These are phyloP conservation scores for Paraleonurus japonicus DNA, from an alignment of 257 asterid genomes.

Conservation along the genomic window DNA sequence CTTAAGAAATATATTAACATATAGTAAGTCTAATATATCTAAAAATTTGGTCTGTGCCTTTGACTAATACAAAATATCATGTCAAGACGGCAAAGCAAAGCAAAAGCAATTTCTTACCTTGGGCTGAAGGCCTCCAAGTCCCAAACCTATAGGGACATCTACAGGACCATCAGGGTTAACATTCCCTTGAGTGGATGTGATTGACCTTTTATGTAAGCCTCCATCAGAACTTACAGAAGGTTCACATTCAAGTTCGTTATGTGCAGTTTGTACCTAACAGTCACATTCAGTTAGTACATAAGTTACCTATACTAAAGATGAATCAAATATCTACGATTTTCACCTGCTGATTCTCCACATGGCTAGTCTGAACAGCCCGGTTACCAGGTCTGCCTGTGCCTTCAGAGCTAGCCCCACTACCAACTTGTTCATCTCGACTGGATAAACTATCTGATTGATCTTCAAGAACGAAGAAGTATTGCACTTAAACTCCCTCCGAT, in stretches of 20 bases:
- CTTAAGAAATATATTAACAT: background rate
- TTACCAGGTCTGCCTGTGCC: constrained; percentile 25
- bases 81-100: background rate
- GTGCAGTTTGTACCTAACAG: constrained; percentile 35
- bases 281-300: constrained; percentile 21
- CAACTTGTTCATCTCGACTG: constrained; percentile 36
- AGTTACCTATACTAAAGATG: constrained; percentile 1
- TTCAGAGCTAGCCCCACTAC: constrained; percentile 30
- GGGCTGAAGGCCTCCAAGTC: constrained; percentile 74
- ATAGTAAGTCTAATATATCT: background rate
- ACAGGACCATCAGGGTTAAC: constrained; percentile 41
- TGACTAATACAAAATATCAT: constrained; percentile 9
- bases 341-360: constrained; percentile 34
- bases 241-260: constrained; percentile 24
- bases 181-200: constrained; percentile 34
- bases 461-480: constrained; percentile 12
- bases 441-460: constrained; percentile 48
- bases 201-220: constrained; percentile 24
- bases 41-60: background rate
- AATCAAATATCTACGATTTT: constrained; percentile 12
- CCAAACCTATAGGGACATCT: constrained; percentile 76
- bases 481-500: background rate
- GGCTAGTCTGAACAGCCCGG: constrained; percentile 14
- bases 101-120: constrained; percentile 46
- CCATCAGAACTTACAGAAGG: constrained; percentile 35